Base-by-base conservation (phyloP, 352 stramenopile species). In the Peronospora tabacina region DNA sequence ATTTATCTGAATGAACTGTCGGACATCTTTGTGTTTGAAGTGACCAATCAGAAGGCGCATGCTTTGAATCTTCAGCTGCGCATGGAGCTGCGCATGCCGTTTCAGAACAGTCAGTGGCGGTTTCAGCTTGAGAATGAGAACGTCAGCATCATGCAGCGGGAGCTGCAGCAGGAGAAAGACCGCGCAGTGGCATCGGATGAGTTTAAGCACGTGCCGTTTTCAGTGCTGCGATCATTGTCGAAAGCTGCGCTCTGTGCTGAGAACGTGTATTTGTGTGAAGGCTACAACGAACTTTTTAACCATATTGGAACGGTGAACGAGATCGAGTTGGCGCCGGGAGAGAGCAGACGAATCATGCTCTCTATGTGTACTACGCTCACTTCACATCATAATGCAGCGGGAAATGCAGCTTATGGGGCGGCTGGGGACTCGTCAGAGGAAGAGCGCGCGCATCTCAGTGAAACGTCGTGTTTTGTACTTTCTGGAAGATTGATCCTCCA, bases 111-210 rank as follows among this genome's bases (percentile, higher is more conserved):
- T 38, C 49, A 61, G n/a, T 90, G 70, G 61, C 67, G 68, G n/a
- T 94, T 92, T 51, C 83, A 94, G 52, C 72, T 90, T 19, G 77
- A 94, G 49, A 94, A 94, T 55, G 83, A 94, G 59, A 94, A 94
- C 59, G 42, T 90, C 20, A 73, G 53, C 35, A 72, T 85, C 39
- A 61, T 82, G 39, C 64, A 84, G 17, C 50, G 58, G 13, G 61
- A 76, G 33, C 51, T 68, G 33, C 50, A 64, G 47, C 55, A 64
- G 40, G 32, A 67, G 26, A 64, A 59, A 16, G 61, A 74, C 35
- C 56, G 59, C 16, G 16, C 52, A 0, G 38, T 51, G n/a, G 42
- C 52, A 4, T 53, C 55, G 0, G 77, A 87, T 34, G 74, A 87
- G 54, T 90, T 87, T 58, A 88, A 83, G 32, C 82, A 90, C 46